Conservation (phyloP, 805 yeast species). For the Candida loeiensis region DNA sequence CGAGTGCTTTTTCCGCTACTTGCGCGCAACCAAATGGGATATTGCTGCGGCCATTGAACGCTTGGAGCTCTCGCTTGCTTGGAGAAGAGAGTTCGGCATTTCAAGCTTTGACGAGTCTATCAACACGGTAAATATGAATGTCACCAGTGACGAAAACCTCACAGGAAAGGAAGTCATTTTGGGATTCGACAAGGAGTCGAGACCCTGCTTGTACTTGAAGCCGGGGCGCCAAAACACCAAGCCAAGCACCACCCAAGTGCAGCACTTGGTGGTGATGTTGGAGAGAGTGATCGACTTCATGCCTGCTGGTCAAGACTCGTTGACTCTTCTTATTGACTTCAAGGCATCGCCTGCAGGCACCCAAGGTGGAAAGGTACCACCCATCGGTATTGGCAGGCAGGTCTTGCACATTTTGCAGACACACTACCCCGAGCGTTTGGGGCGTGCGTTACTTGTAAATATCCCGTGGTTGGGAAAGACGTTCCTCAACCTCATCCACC, state of each 20-base stretch:
- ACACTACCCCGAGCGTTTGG: conserved; percentile 58
- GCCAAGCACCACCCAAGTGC: conserved; percentile 87
- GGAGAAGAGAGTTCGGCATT: conserved; percentile 91
- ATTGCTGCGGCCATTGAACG: conserved; percentile 67
- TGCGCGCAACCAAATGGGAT: conserved; percentile 93
- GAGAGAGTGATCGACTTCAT: conserved; percentile 90
- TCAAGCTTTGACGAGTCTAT: conserved; percentile 42
- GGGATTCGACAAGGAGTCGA: conserved; percentile 83
- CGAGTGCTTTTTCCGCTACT: conserved; percentile 85
- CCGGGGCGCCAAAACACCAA: conserved; percentile 97
- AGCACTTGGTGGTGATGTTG: conserved; percentile 87
- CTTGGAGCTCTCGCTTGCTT: conserved; percentile 71
- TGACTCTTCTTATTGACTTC: conserved; percentile 89
- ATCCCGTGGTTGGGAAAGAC: conserved; percentile 58
- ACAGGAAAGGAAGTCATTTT: conserved; percentile 90
- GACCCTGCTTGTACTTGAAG: conserved; percentile 90
- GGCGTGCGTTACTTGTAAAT: conserved; percentile 50
- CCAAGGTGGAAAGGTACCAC: conserved; percentile 44
- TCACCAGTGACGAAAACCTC: conserved; percentile 66
- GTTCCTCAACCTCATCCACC: conserved; percentile 52
- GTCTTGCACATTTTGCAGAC: conserved; percentile 50
- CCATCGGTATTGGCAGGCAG: conserved; percentile 47
- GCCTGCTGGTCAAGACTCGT: conserved; percentile 95
- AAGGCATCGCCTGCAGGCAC: conserved; percentile 61
- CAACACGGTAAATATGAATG: conserved; percentile 49